A percentile compares a stretch with the other conserved stretches of the same genome.
These are phyloP conservation scores for Ceratobasidium sp. DNA, from an alignment of 1,284 basidiomycete species.

Conservation along the genomic window DNA sequence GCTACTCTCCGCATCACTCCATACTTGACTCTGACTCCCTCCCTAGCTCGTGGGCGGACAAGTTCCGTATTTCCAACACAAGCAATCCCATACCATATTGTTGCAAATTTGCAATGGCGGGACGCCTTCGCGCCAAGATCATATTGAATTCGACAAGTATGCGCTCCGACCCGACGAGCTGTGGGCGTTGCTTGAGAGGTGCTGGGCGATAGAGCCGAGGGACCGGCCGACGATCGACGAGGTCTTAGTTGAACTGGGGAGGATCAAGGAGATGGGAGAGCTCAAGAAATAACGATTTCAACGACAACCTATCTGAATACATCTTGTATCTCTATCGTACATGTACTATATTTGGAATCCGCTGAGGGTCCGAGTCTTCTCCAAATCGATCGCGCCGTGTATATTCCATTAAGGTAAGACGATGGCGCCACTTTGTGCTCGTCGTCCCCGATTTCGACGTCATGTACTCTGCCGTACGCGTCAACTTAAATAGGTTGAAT, in stretches of 20 bases:
- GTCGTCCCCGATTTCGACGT: conserved; percentile 32
- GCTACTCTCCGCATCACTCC: neutral
- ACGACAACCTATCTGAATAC: no score
- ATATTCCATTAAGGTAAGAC: no score
- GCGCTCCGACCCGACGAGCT: conserved; percentile 5
- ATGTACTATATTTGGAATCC: no score
- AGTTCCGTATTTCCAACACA: conserved; percentile 2
- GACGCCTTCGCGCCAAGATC: neutral
- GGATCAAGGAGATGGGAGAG: neutral
- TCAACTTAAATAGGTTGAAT: no score
- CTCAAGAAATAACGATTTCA: no score
- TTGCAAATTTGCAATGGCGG: neutral
- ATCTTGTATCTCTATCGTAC: no score
- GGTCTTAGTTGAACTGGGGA: neutral
- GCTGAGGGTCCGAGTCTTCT: no score
- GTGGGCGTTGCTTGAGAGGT: conserved; percentile 9
- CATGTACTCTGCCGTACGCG: conserved; percentile 25
- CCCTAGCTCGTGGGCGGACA: neutral
- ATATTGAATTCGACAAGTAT: conserved; percentile 6
- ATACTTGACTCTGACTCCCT: no score
- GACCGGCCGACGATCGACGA: neutral
- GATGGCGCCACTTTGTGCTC: conserved; percentile 36
- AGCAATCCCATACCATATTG: neutral
- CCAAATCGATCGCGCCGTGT: no score
- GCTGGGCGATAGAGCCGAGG: neutral